Conservation (phyloP, 164 flowering plant species). For the Cinnamomum micranthum region DNA sequence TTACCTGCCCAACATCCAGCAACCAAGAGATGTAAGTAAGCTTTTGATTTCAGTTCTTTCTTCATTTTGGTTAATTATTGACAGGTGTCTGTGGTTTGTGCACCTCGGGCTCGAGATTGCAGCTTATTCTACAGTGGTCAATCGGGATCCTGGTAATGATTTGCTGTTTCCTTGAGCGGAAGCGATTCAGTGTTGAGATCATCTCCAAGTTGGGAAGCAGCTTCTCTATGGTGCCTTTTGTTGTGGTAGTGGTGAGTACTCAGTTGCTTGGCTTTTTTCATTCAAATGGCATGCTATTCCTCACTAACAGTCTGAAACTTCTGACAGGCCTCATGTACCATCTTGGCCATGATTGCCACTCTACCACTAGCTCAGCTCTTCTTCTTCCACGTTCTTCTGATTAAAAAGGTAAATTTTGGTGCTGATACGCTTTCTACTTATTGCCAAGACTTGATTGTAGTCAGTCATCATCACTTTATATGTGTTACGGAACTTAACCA, state of each 20-base stretch:
- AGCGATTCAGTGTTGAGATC: conserved; percentile 59
- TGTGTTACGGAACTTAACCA: too few species aligned
- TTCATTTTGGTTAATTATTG: conserved; percentile 47
- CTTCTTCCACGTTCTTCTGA: conserved; percentile 96
- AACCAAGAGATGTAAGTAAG: conserved; percentile 25
- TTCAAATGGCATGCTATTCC: background rate
- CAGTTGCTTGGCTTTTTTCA: conserved; percentile 1
- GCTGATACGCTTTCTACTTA: too few species aligned
- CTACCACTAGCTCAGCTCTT: conserved; percentile 92
- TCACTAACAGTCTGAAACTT: conserved; percentile 8
- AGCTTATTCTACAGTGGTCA: conserved; percentile 96
- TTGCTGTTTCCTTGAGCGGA: conserved; percentile 79
- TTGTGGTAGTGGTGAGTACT: conserved; percentile 82
- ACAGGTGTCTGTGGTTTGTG: conserved; percentile 55
- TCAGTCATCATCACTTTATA: too few species aligned
- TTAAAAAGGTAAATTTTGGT: conserved; percentile 61
- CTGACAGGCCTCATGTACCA: conserved; percentile 79
- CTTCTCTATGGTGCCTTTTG: conserved; percentile 82
- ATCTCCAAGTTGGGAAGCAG: conserved; percentile 92
- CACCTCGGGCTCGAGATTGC: conserved; percentile 74
- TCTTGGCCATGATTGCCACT: conserved; percentile 93
- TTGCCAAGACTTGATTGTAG: too few species aligned
- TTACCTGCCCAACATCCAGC: background rate
- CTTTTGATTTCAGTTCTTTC: conserved; percentile 29
- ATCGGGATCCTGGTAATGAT: conserved; percentile 84